These are phyloP conservation scores for Penicillium antarcticum DNA, from an alignment of 495 filamentous ascomycete genomes.

Conservation along the genomic window DNA sequence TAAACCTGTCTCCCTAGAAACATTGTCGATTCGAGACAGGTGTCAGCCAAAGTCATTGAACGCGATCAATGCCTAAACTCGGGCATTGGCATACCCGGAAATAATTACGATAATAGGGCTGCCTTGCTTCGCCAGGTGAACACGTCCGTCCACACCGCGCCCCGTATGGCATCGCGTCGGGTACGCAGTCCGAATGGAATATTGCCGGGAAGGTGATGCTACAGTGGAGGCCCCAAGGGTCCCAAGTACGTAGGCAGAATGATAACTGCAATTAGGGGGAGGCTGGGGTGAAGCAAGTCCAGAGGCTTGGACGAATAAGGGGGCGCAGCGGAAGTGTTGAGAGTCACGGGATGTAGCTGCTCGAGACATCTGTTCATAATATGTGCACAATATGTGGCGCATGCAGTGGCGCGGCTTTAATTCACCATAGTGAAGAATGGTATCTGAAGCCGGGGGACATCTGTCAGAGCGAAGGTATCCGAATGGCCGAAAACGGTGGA, in stretches of 20 bases:
- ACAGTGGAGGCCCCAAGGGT: background rate
- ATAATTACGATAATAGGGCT: background rate
- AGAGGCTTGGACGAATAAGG: background rate
- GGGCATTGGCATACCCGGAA: background rate
- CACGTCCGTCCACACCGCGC: background rate
- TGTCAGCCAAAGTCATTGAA: too few relatives aligned
- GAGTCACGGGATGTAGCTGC: constrained; percentile 4
- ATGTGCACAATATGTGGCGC: constrained; percentile 1
- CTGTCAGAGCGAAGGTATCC: too few relatives aligned
- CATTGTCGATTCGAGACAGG: too few relatives aligned
- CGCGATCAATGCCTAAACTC: too few relatives aligned
- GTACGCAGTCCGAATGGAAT: background rate
- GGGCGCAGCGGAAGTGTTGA: constrained; percentile 1
- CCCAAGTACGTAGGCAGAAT: background rate
- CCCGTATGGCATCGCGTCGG: background rate
- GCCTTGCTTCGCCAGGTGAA: background rate
- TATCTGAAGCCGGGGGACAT: too few relatives aligned
- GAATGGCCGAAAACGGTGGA: background rate
- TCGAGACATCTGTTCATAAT: background rate
- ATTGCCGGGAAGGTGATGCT: background rate
- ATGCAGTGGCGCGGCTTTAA: background rate
- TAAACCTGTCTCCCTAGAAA: background rate
- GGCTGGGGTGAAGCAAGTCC: too few relatives aligned
- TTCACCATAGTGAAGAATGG: too few relatives aligned
- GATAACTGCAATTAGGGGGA: background rate